A percentile compares a stretch with the other conserved stretches of the same genome.
phyloP scores from a whole-genome alignment of 768 basidiomycete species.

The Termitomyces sp. region DNA sequence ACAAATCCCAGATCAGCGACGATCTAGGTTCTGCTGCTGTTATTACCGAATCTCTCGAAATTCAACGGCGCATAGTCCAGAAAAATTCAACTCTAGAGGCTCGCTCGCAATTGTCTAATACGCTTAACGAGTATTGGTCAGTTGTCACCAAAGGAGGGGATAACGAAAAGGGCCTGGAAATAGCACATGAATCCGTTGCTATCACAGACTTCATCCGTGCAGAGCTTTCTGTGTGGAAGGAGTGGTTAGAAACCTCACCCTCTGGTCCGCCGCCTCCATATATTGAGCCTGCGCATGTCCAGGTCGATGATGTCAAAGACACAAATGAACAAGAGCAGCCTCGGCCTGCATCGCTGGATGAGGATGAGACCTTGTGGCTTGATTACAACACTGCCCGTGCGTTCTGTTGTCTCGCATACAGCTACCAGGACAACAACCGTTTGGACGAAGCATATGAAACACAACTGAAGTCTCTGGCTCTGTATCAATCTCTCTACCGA shows the following conservation, averaged over 20 bases:
- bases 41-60: slow-evolving; percentile 4
- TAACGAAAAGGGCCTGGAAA: background rate
- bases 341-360: background rate
- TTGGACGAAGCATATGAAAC: slow-evolving; percentile 7
- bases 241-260: background rate
- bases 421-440: slow-evolving; percentile 3
- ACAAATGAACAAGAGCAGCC: background rate
- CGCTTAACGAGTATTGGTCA: slow-evolving; percentile 6
- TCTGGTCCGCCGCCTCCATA: background rate
- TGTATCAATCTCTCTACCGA: background rate
- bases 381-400: slow-evolving; percentile 10
- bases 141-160: background rate
- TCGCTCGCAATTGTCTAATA: slow-evolving; percentile 4
- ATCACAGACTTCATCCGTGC: slow-evolving; percentile 4
- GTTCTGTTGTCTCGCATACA: slow-evolving; percentile 2
- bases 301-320: background rate
- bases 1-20: background rate
- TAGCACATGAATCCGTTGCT: slow-evolving; percentile 6
- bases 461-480: background rate
- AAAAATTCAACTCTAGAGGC: background rate
- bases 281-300: background rate
- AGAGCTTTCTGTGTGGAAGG: slow-evolving; percentile 1
- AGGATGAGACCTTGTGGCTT: slow-evolving; percentile 5
- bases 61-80: background rate
- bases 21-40: background rate